Conservation (phyloP, 2,329 filamentous ascomycete genomes). For the Fusarium sp. region DNA sequence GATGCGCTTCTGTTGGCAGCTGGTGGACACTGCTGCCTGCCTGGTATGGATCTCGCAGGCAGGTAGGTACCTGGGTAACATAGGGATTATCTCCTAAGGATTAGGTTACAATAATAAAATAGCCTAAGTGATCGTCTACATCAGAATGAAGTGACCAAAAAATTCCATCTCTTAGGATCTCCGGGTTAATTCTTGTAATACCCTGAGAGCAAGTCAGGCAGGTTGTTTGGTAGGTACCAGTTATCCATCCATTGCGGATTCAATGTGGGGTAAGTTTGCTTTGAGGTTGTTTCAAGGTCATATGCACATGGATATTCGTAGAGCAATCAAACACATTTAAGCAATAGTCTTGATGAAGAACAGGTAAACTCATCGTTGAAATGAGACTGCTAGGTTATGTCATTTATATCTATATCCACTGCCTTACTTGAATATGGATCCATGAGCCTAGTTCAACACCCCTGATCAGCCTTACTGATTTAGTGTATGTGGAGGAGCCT, state of each 20-base stretch:
- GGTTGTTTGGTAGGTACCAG: not conserved
- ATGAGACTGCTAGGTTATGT: no score
- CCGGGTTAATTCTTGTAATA: not conserved
- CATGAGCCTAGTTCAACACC: not conserved
- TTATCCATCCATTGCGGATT: not conserved
- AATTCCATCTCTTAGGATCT: not conserved
- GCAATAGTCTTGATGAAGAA: no score
- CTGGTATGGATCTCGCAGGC: not conserved
- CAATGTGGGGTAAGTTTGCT: not conserved
- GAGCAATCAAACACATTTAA: no score
- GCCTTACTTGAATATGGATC: not conserved
- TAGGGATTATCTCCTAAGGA: not conserved
- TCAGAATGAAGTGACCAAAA: not conserved
- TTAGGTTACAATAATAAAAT: not conserved
- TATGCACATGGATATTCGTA: not conserved
- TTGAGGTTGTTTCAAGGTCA: not conserved
- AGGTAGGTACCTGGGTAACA: not conserved
- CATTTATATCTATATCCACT: no score
- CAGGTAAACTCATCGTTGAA: no score
- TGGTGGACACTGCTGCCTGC: not conserved
- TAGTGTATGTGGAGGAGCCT: not conserved
- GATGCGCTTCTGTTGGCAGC: not conserved
- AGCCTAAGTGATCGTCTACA: not conserved
- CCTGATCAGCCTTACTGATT: slow-evolving; percentile 32
- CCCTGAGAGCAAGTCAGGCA: not conserved